Base-by-base conservation (phyloP, 768 basidiomycete genomes). In the Clathrus columnatus region DNA sequence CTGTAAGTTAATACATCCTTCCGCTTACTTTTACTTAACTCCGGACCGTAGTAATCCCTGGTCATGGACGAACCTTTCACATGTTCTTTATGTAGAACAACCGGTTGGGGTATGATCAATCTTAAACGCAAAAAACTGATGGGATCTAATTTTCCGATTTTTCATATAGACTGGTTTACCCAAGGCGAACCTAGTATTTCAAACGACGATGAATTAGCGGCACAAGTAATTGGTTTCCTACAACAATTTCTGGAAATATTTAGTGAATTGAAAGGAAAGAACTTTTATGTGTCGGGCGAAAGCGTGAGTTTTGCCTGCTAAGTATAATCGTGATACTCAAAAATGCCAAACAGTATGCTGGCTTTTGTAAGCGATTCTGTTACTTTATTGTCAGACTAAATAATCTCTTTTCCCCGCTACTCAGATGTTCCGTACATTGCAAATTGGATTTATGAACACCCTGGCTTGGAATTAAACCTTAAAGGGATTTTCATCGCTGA, bases 311-410 rank as follows among this genome's bases (percentile, higher is more conserved):
- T 7, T 24, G 2, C n/a, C 29, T 23, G n/a, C 18, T n/a, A n/a
- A n/a, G n/a, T n/a, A n/a, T n/a, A n/a, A 10, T 5, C 20, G 4
- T 16, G 6, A 7, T 14, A n/a, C n/a, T n/a, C n/a, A n/a, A n/a
- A n/a, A n/a, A n/a, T n/a, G n/a, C n/a, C n/a, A n/a, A n/a, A 5
- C 32, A 57, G 51, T 71, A 69, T 61, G 70, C 68, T 50, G 70
- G 70, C 50, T 67, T 64, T 36, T 68, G 64, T 69, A 53, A 48
- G 67, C 62, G 2, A 18, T 32, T 17, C 45, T 23, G 23, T 50
- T 20, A 11, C 24, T n/a, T 29, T 26, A 16, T 59, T 60, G 49
- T 54, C 53, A 46, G 56, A 26, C 27, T 36, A 17, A 52, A 45
- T 63, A 17, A 50, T 7, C 5, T 24, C 5, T 18, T 43, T 53